These are phyloP conservation scores for Physcomitrellopsis africana DNA, from an alignment of 225 moss, liverwort and hornwort genomes.

Conservation along the genomic window DNA sequence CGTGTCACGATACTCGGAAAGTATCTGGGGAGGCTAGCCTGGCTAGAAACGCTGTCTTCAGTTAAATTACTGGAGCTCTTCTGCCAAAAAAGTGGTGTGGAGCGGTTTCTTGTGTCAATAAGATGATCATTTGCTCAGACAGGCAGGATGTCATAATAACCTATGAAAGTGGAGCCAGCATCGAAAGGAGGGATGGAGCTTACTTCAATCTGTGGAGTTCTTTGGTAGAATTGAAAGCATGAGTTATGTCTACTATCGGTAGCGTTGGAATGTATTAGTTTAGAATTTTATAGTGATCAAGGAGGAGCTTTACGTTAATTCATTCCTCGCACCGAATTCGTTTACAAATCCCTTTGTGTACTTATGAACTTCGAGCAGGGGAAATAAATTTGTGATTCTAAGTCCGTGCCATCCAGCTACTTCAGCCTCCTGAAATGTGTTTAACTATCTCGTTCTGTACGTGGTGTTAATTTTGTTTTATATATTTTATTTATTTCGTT, in stretches of 20 bases:
- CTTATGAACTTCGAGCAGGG: slow-evolving; percentile 24
- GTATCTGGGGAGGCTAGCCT: slow-evolving; percentile 39
- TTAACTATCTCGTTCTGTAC: not conserved
- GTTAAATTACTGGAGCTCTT: slow-evolving; percentile 26
- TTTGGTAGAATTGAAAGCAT: slow-evolving; percentile 21
- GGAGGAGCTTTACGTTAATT: slow-evolving; percentile 20
- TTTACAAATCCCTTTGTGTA: slow-evolving; percentile 25
- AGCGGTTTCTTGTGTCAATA: slow-evolving; percentile 28
- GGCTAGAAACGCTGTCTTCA: slow-evolving; percentile 22
- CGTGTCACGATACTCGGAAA: not conserved
- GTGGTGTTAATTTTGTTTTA: too few relatives aligned
- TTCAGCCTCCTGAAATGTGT: slow-evolving; percentile 2
- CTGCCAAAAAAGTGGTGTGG: slow-evolving; percentile 35
- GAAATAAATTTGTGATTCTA: slow-evolving; percentile 27
- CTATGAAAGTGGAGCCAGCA: slow-evolving; percentile 12
- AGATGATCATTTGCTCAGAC: slow-evolving; percentile 27
- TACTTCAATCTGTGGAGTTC: slow-evolving; percentile 17
- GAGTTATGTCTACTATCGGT: slow-evolving; percentile 16
- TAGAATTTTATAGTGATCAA: slow-evolving; percentile 17
- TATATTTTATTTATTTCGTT: too few relatives aligned
- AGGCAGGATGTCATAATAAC: slow-evolving; percentile 24
- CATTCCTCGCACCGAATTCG: slow-evolving; percentile 22
- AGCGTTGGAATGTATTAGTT: slow-evolving; percentile 24
- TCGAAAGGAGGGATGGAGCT: slow-evolving; percentile 24
- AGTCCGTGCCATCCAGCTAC: slow-evolving; percentile 23